Base-by-base conservation (phyloP, 2,329 filamentous ascomycete genomes). In the Lasiodiplodia hormozganensis region DNA sequence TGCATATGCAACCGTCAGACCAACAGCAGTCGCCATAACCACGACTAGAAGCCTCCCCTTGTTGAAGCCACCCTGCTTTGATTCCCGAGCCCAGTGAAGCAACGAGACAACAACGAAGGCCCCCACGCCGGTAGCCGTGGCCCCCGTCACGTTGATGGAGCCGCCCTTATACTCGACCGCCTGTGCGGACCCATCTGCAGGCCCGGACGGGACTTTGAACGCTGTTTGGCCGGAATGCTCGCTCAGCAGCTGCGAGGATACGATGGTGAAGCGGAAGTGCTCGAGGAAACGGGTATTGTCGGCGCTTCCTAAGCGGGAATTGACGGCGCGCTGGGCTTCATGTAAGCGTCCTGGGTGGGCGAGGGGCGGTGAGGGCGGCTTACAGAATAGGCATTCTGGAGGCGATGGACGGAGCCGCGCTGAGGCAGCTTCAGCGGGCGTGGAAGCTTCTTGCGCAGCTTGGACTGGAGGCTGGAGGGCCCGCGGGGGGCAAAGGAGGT, bases 251-350 rank as follows among this genome's bases (percentile, higher is more conserved):
- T 97, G 94, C 25, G 94, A 97, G 62, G 94, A 94, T 75, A 97
- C 92, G 72, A 97, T 92, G 25, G 92, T 91, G 81, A 97, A 97
- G 71, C 94, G 92, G 76, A 97, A 97, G 76, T 94, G 92, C 80
- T 97, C 94, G 69, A 97, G 86, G 75, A 97, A 97, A 72, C 90
- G 90, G 73, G 90, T 87, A 76, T 94, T 96, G 74, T 97, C 94
- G 73, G 88, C 89, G 72, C 90, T 86, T 67, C 92, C 90, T 71
- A 97, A 86, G 70, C 88, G 87, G 51, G 90, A 89, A 72, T 91
- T 91, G 69, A 94, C 86, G 11, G 87, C 90, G 74, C 86, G 87
- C 90, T 92, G 75, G 36, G 54, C 53, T 36, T 23, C 23, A 23
- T 47, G 67, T 68, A 51, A 68, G 58, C 51, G 40, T 28, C 23